Evolutionary conservation across 352 stramenopile genomes (phyloP).

Genomic region (Phytophthora syringae): DNA sequence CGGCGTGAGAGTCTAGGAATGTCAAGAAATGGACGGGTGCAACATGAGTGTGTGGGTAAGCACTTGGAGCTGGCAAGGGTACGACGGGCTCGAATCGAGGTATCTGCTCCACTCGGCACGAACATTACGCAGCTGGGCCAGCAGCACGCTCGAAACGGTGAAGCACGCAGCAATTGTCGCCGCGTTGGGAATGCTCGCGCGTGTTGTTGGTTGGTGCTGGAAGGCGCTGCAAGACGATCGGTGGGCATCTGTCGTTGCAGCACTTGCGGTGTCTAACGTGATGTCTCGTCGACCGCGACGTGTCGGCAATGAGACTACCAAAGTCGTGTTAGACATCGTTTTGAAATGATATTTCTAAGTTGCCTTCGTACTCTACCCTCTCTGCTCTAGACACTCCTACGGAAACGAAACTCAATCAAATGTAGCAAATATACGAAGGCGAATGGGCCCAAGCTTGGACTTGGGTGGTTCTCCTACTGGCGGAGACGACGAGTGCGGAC

Average conservation of each 20-base stretch:
- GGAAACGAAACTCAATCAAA: slow-evolving; percentile 7
- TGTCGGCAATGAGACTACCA: neutral
- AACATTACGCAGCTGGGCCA: slow-evolving; percentile 8
- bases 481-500: slow-evolving; percentile 26
- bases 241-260: neutral
- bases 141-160: slow-evolving; percentile 5
- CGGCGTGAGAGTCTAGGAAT: neutral
- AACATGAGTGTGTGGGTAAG: neutral
- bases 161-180: neutral
- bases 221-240: neutral
- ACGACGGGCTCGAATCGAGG: neutral
- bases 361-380: neutral
- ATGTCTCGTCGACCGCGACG: neutral
- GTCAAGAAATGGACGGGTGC: slow-evolving; percentile 12
- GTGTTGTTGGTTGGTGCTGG: neutral
- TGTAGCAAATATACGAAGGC: neutral
- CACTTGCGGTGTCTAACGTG: neutral
- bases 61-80: neutral
- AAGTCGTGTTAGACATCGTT: neutral
- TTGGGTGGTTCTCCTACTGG: slow-evolving; percentile 10
- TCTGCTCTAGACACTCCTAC: slow-evolving; percentile 5
- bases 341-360: neutral
- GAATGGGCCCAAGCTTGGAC: too few relatives aligned
- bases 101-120: slow-evolving; percentile 14
- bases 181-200: neutral